Evolutionary conservation across 2,329 filamentous ascomycete species (phyloP).

Genomic region (Gaeumannomyces tritici): DNA sequence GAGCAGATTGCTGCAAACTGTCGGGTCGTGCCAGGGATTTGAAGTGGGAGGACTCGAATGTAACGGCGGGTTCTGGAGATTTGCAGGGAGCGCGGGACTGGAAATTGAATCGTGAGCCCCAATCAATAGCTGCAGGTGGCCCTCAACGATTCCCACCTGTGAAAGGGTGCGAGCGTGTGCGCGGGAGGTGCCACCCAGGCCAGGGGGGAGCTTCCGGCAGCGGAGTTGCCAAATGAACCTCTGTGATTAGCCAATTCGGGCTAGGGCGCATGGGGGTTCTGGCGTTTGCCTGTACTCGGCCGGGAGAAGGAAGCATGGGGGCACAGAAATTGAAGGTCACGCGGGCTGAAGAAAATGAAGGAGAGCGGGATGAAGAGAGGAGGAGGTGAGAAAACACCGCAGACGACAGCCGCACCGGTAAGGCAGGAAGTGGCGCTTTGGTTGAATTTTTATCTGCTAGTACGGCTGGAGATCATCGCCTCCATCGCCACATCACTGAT

Average conservation of each 20-base stretch:
- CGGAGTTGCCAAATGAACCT: not conserved
- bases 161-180: too few species aligned
- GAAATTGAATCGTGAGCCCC: not conserved
- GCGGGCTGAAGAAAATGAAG: not conserved
- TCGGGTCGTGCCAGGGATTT: not conserved
- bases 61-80: not conserved
- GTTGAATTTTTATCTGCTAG: not conserved
- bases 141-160: not conserved
- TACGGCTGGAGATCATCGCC: too few species aligned
- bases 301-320: not conserved
- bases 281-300: not conserved
- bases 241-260: not conserved
- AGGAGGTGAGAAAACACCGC: not conserved
- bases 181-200: not conserved
- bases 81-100: not conserved
- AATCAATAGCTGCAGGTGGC: not conserved
- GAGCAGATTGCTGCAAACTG: not conserved
- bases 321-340: not conserved
- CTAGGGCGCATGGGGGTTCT: not conserved
- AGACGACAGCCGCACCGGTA: not conserved
- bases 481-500: not conserved
- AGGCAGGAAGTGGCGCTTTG: too few species aligned
- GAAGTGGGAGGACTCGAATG: not conserved
- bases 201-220: not conserved
- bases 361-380: not conserved